Evolutionary conservation across 2,329 filamentous ascomycete species (phyloP).

Genomic region (Paracoccidioides lutzii): DNA sequence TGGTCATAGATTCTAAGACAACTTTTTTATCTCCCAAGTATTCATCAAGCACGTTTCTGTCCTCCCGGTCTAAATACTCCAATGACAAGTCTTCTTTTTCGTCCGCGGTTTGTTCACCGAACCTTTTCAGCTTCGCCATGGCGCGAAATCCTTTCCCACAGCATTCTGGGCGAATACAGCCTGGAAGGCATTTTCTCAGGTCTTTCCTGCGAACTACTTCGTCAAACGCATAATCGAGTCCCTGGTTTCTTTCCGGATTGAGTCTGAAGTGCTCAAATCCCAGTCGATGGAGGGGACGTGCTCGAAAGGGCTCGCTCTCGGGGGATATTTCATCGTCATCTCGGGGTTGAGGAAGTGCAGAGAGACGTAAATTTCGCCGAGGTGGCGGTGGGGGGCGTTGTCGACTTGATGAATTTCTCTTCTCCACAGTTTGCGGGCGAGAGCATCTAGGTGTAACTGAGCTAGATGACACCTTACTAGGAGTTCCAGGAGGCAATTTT

Average conservation of each 20-base stretch:
- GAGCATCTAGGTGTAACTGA: background rate
- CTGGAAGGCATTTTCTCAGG: slow-evolving; percentile 56
- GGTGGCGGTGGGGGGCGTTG: background rate
- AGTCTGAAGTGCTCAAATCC: slow-evolving; percentile 65
- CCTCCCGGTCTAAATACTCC: slow-evolving; percentile 15
- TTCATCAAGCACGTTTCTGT: slow-evolving; percentile 35
- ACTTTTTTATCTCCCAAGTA: slow-evolving; percentile 37
- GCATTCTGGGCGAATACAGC: slow-evolving; percentile 63
- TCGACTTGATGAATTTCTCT: background rate
- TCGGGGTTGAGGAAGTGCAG: background rate
- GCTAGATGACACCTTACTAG: background rate
- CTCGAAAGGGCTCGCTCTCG: slow-evolving; percentile 40
- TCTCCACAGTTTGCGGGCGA: background rate
- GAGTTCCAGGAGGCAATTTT: background rate
- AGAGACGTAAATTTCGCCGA: background rate
- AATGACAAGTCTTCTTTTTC: slow-evolving; percentile 24
- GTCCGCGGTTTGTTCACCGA: slow-evolving; percentile 16
- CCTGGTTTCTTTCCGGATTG: slow-evolving; percentile 60
- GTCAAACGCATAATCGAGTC: slow-evolving; percentile 57
- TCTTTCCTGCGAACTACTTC: slow-evolving; percentile 61
- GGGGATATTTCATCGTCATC: background rate
- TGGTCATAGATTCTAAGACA: slow-evolving; percentile 37
- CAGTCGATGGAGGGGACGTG: slow-evolving; percentile 45
- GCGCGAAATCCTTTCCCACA: slow-evolving; percentile 59
- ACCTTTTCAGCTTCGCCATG: slow-evolving; percentile 41